Conservation (phyloP, 768 basidiomycete genomes). For the Phanerochaete carnosa region DNA sequence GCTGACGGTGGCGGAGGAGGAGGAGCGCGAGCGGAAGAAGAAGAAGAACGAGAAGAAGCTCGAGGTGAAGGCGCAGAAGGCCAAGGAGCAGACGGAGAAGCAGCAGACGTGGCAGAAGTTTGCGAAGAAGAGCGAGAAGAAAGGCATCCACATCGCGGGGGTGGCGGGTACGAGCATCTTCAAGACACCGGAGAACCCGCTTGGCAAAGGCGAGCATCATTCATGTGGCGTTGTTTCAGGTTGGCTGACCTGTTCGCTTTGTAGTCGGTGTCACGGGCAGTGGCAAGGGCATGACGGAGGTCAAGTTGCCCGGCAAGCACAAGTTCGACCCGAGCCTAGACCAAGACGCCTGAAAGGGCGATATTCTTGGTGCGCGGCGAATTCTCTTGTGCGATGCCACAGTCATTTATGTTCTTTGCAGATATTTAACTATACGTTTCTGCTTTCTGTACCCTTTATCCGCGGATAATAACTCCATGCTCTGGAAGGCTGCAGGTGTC, state of each 20-base stretch:
- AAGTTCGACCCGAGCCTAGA: conserved; percentile 48
- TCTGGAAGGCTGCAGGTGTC: not conserved
- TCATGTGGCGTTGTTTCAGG: conserved; percentile 5
- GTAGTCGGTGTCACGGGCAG: conserved; percentile 89
- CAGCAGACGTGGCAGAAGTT: conserved; percentile 94
- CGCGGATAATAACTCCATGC: conserved; percentile 1
- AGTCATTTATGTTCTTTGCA: not conserved
- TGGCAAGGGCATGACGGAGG: conserved; percentile 86
- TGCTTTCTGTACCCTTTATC: not conserved
- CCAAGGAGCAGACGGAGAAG: conserved; percentile 82
- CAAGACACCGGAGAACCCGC: conserved; percentile 90
- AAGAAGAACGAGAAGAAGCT: conserved; percentile 95
- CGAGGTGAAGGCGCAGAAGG: conserved; percentile 78
- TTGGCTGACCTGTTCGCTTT: conserved; percentile 7
- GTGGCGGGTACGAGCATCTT: conserved; percentile 88
- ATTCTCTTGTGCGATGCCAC: not conserved
- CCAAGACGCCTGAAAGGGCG: not conserved
- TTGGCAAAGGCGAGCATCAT: conserved; percentile 68
- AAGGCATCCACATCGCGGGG: conserved; percentile 88
- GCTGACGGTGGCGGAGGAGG: conserved; percentile 75
- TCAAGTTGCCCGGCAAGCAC: conserved; percentile 65
- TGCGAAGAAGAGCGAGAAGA: conserved; percentile 91
- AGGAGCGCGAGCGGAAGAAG: conserved; percentile 85
- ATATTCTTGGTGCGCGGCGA: not conserved
- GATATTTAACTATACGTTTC: not conserved